These are phyloP conservation scores for Calonectria leucothoes DNA, from an alignment of 2,329 filamentous ascomycete genomes.

Conservation along the genomic window DNA sequence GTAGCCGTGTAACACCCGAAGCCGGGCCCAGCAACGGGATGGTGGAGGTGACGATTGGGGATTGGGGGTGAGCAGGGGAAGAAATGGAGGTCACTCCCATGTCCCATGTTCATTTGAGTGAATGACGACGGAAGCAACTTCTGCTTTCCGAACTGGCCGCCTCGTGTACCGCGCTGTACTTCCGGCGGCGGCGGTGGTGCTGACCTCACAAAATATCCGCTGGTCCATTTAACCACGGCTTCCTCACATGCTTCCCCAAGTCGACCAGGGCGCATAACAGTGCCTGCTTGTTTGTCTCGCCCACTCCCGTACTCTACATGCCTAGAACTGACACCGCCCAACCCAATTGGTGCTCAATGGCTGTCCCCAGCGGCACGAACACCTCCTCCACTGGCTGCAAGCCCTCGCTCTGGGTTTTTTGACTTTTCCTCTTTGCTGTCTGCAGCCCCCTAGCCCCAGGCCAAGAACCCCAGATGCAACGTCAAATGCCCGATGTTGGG, in stretches of 20 bases:
- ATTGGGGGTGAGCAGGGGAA: not conserved
- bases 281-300: not conserved
- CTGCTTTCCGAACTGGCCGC: constrained; percentile 15
- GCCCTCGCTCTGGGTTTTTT: not conserved
- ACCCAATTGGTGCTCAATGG: constrained; percentile 18
- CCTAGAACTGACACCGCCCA: not conserved
- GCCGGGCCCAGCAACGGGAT: constrained; percentile 17
- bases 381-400: constrained; percentile 23
- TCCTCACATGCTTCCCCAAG: constrained; percentile 4
- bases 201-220: not conserved
- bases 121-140: constrained; percentile 15
- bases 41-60: constrained; percentile 14
- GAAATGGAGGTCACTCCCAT: constrained; percentile 18
- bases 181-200: constrained; percentile 1
- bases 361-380: constrained; percentile 16
- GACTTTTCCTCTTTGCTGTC: constrained; percentile 3
- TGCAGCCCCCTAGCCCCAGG: not conserved
- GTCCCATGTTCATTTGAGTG: not conserved
- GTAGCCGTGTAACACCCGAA: constrained; percentile 17
- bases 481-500: constrained; percentile 17
- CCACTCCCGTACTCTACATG: not conserved
- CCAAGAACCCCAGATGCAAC: constrained; percentile 25
- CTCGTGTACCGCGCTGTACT: constrained; percentile 7
- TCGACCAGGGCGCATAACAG: not conserved
- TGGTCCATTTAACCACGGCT: constrained; percentile 1